These are phyloP conservation scores for Fusarium domesticum DNA, from an alignment of 2,329 filamentous ascomycete species.

Conservation along the genomic window DNA sequence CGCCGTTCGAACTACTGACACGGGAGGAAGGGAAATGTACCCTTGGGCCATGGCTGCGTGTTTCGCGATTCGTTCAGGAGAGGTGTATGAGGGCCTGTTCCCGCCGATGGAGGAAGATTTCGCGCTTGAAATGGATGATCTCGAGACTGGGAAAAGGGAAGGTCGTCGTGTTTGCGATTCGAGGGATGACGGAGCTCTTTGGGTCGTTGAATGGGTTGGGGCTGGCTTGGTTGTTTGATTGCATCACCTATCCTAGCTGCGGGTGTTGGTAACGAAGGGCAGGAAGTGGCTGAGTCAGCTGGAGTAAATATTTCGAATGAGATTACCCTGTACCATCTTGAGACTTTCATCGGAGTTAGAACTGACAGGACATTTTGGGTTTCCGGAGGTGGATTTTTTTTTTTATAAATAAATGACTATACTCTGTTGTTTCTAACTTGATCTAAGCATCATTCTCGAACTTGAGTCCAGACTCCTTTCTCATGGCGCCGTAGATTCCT, in stretches of 20 bases:
- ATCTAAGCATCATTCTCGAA: conserved; percentile 58
- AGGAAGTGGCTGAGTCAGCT: conserved; percentile 8
- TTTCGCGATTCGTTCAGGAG: conserved; percentile 8
- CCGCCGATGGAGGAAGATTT: conserved; percentile 23
- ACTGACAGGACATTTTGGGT: too few species aligned
- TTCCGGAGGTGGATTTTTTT: background rate
- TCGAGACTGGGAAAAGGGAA: conserved; percentile 1
- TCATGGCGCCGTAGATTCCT: conserved; percentile 76
- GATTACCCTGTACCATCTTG: too few species aligned
- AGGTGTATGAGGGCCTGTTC: conserved; percentile 6
- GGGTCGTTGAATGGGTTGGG: conserved; percentile 1
- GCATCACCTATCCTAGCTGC: conserved; percentile 22
- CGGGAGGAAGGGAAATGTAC: conserved; percentile 12
- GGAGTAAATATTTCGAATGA: too few species aligned
- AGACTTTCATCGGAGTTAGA: too few species aligned
- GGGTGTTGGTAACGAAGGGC: background rate
- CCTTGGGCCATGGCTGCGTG: conserved; percentile 27
- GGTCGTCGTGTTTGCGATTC: conserved; percentile 3
- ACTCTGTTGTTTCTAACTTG: too few species aligned
- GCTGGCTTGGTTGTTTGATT: conserved; percentile 21
- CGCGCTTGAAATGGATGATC: too few species aligned
- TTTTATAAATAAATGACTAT: background rate
- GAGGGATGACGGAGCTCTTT: conserved; percentile 9
- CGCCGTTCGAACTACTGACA: conserved; percentile 8
- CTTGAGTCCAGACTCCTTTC: conserved; percentile 69